Evolutionary conservation across 2,329 filamentous ascomycete genomes (phyloP).

Genomic region (Coniochaeta sp.): DNA sequence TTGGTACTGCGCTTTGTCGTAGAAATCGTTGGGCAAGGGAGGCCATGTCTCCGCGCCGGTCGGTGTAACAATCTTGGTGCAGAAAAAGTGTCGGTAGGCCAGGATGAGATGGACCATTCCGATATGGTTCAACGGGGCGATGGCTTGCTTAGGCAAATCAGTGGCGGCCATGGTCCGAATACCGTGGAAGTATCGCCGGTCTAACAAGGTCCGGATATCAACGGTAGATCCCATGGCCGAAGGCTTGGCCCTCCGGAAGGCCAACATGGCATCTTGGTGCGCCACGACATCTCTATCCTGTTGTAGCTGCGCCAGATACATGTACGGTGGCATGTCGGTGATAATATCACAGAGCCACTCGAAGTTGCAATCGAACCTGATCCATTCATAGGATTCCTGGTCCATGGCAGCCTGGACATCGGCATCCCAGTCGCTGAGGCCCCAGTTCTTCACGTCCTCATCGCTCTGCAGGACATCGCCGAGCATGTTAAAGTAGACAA

Average conservation of each 20-base stretch:
- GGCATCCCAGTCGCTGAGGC: constrained; percentile 78
- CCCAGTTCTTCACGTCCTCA: constrained; percentile 79
- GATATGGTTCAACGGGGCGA: constrained; percentile 62
- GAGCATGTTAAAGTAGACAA: constrained; percentile 81
- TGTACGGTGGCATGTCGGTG: constrained; percentile 80
- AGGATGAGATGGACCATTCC: constrained; percentile 79
- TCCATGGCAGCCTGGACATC: constrained; percentile 90
- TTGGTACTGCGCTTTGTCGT: constrained; percentile 75
- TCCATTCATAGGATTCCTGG: constrained; percentile 96
- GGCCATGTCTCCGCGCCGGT: constrained; percentile 56
- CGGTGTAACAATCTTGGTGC: constrained; percentile 40
- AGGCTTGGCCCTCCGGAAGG: constrained; percentile 57
- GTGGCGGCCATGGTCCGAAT: constrained; percentile 81
- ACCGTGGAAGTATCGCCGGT: constrained; percentile 86
- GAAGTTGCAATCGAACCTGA: constrained; percentile 94
- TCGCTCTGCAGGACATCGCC: constrained; percentile 82
- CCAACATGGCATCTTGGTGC: constrained; percentile 70
- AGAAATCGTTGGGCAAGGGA: constrained; percentile 85
- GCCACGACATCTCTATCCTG: constrained; percentile 96
- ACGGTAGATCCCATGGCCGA: constrained; percentile 85
- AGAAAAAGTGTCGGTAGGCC: constrained; percentile 83
- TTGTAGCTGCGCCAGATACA: constrained; percentile 96
- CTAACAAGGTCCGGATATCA: constrained; percentile 81
- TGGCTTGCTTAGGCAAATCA: constrained; percentile 68
- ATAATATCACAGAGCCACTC: constrained; percentile 92